Evolutionary conservation across 1,139 yeast species (phyloP).

Genomic region (Saccharomyces hybrid): DNA sequence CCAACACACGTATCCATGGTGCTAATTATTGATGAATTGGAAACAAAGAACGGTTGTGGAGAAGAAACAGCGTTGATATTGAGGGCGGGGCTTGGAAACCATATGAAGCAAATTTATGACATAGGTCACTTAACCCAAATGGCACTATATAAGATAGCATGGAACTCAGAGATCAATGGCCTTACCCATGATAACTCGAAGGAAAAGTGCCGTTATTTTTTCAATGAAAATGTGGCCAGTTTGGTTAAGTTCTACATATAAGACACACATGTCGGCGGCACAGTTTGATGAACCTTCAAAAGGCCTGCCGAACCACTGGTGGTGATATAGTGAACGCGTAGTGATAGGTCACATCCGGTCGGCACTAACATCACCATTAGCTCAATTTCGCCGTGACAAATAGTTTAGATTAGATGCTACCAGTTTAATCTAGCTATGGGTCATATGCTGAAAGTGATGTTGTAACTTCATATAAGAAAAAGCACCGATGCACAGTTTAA

Average conservation of each 20-base stretch:
- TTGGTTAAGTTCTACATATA: constrained; percentile 5
- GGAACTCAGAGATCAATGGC: background rate
- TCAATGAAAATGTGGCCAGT: constrained; percentile 5
- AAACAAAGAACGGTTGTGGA: background rate
- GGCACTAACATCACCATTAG: background rate
- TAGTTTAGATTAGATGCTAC: background rate
- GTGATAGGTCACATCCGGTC: background rate
- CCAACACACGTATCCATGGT: background rate
- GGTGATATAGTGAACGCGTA: background rate
- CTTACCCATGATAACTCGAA: background rate
- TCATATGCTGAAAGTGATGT: background rate
- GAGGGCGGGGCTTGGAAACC: background rate
- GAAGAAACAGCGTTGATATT: no score
- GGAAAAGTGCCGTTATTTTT: background rate
- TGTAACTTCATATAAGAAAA: background rate
- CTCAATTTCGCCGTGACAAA: background rate
- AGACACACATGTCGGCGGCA: constrained; percentile 6
- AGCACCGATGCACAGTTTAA: background rate
- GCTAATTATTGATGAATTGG: background rate
- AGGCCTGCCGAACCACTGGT: background rate
- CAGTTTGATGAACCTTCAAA: constrained; percentile 6
- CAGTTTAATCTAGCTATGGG: background rate
- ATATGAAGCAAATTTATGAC: background rate
- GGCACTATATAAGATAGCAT: background rate
- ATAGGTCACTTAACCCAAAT: background rate